Evolutionary conservation across 179 eudicot genomes (phyloP), one percentile per base, ranked within the genome.

Genomic region (Corrigiola litoralis): DNA sequence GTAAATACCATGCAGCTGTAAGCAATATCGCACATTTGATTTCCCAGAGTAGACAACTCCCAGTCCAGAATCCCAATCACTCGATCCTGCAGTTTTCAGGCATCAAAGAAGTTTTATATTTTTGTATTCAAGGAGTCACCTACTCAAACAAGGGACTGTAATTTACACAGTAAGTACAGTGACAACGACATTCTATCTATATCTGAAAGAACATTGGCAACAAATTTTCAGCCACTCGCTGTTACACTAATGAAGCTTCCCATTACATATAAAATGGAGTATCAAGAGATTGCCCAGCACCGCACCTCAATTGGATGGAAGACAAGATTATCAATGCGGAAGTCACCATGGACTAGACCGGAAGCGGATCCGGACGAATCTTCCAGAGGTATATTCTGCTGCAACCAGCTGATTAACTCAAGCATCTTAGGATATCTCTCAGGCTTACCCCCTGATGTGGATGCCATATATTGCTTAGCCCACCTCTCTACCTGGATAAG

Each of bases 1-100:
- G 33, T 58, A 34, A 50, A 60, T 94, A 94, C 99, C 99, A 90
- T 52, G 85, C 92, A 86, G 76, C 77, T 90, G 81, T 84, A 88
- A 48, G 96, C 99, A 80, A 88, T 85, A 80, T 94, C 99, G 69
- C 95, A 90, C 99, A 94, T 94, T 76, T 94, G 99, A 67, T 94
- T 94, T 63, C 99, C 99, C 38, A 94, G 81, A 36, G 99, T 90
- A 71, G 97, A 94, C 68, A 94, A 65, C 75, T 94, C 99, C 99
- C 99, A 94, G 75, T 94, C 99, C 61, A 94, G 85, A 73, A 94
- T 81, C 53, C 99, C 99, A 76, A 90, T 82, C 72, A 94, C 97
- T 71, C 84, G 85, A 77, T 94, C 99, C 99, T 94, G 96, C 80
- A 81, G 23, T 41, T 69, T 32, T 44, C 41, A 62, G 28, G 28